Base-by-base conservation (phyloP, 2,329 filamentous ascomycete genomes). In the Beauveria sp. region DNA sequence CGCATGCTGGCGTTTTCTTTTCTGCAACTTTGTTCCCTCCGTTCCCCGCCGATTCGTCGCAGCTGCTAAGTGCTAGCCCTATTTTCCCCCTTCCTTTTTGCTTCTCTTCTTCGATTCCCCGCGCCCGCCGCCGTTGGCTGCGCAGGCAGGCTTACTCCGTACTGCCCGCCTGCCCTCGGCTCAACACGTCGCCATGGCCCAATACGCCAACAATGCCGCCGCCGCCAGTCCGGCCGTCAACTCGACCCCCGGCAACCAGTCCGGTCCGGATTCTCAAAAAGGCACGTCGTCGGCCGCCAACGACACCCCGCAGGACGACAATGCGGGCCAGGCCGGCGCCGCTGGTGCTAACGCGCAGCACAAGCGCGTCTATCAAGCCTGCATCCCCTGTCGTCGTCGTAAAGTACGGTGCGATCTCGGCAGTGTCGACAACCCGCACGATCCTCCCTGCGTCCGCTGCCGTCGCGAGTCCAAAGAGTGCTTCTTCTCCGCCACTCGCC, bases 401-500 rank as follows among this genome's bases (percentile, higher is more conserved):
- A 86, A 86, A 70, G 83, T 87, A 28, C 79, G 84, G 62, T 86
- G 82, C 72, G 83, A 86, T 65, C 75, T 87, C 7, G 84, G 84
- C 61, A 89, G 87, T 69, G 93, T 97, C 71, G 94, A 97, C 76
- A 93, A 94, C 69, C 94, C 94, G 26, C 87, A 92, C 74, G 91
- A 96, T 68, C 93, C 93, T 60, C 94, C 94, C 2, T 99, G 94
- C 74, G 90, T 93, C 63, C 87, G 94, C 70, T 99, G 94, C 73
- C 88, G 92, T 58, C 87, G 94, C 67, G 94, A 99, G 79, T 91
- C 88, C 77, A 97, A 97, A 74, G 89, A 96, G 69, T 99, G 94
- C 79, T 96, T 89, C 81, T 99, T 99, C 79, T 96, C 92, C 64
- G 91, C 92, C 22, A 97, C 92, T 37, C 84, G 94, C 55, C 87